Conservation (phyloP, 345 rosid genomes). For the Rhodamnia argentea region DNA sequence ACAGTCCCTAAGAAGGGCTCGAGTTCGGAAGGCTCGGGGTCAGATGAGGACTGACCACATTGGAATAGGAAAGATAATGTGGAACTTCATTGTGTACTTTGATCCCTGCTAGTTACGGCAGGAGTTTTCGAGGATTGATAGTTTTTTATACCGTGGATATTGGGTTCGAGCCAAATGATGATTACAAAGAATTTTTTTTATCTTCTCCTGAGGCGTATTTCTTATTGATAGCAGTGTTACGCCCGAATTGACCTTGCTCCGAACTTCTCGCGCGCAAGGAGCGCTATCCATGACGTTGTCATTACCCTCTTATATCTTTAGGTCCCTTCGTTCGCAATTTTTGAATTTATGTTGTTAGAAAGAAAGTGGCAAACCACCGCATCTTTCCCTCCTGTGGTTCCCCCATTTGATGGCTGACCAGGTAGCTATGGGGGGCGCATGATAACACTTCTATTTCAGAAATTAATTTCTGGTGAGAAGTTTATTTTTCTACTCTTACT, state of each 20-base stretch:
- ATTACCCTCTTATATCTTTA: too few relatives aligned
- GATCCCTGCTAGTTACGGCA: not conserved
- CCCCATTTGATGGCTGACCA: too few relatives aligned
- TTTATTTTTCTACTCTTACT: too few relatives aligned
- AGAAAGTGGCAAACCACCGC: too few relatives aligned
- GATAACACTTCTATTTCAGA: too few relatives aligned
- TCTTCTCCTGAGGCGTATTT: not conserved
- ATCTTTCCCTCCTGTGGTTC: too few relatives aligned
- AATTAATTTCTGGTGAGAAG: too few relatives aligned
- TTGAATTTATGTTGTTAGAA: too few relatives aligned
- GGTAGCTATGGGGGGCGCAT: too few relatives aligned
- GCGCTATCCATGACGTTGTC: too few relatives aligned
- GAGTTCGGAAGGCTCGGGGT: conserved; percentile 57
- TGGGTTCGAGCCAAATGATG: not conserved
- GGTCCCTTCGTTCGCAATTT: not conserved
- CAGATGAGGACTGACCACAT: conserved; percentile 42
- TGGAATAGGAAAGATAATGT: not conserved
- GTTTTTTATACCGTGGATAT: not conserved
- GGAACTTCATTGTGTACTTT: not conserved
- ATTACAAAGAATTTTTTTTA: not conserved
- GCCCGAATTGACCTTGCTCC: too few relatives aligned
- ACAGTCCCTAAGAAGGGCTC: conserved; percentile 31
- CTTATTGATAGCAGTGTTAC: not conserved
- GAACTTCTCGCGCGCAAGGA: too few relatives aligned
- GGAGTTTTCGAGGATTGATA: not conserved